Evolutionary conservation across 2,329 filamentous ascomycete genomes (phyloP).

Genomic region (Aspergillus tanneri): DNA sequence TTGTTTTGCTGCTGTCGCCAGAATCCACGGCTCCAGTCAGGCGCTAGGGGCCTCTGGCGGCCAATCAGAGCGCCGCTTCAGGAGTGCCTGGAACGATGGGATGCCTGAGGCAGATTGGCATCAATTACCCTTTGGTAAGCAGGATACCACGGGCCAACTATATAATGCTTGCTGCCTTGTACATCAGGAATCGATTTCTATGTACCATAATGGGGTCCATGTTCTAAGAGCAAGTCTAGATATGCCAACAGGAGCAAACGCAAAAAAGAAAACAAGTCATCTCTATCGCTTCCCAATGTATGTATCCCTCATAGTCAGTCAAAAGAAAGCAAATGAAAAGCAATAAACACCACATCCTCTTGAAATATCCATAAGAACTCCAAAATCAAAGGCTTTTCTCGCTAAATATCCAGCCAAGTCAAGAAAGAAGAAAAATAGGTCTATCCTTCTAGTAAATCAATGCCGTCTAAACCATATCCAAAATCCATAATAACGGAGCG

Average conservation of each 20-base stretch:
- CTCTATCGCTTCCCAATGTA: neutral
- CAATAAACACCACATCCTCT: neutral
- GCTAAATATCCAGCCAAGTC: slow-evolving; percentile 5
- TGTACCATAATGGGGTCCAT: no score
- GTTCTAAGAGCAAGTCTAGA: neutral
- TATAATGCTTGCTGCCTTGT: no score
- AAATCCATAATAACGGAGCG: slow-evolving; percentile 94
- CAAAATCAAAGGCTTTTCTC: slow-evolving; percentile 6
- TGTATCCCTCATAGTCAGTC: neutral
- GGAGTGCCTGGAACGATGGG: neutral
- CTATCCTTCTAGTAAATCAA: slow-evolving; percentile 51
- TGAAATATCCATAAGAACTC: neutral
- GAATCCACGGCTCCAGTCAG: slow-evolving; percentile 24
- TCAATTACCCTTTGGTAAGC: no score
- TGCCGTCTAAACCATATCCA: slow-evolving; percentile 59
- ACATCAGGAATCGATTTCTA: no score
- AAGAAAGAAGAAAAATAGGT: neutral
- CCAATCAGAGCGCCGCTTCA: slow-evolving; percentile 19
- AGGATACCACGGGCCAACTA: neutral
- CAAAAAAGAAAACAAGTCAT: neutral
- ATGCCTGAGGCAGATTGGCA: slow-evolving; percentile 12
- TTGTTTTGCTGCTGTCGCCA: slow-evolving; percentile 29
- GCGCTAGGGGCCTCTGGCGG: slow-evolving; percentile 19
- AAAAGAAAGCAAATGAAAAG: neutral
- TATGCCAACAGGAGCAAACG: neutral